A percentile compares a stretch with the other conserved stretches of the same genome.
Evolutionary conservation across 352 stramenopile species (phyloP).

Genomic region (Globisporangium solare): DNA sequence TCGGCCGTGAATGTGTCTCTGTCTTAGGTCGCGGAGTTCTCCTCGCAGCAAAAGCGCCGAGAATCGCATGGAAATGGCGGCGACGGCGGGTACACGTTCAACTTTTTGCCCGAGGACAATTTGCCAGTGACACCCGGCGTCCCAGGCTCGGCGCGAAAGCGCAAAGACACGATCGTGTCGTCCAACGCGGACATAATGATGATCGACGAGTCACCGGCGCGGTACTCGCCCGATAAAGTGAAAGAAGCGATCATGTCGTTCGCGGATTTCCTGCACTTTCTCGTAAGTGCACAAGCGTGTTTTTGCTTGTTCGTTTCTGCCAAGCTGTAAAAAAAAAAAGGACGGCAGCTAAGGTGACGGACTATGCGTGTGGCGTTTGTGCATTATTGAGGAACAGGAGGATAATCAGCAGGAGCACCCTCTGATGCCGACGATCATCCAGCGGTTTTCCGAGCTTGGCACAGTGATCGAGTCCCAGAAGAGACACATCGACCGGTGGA

Average conservation of each 20-base stretch:
- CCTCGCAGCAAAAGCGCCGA: conserved; percentile 22
- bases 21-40: conserved; percentile 20
- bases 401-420: conserved; percentile 65
- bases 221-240: conserved; percentile 69
- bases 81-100: conserved; percentile 44
- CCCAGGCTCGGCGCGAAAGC: conserved; percentile 23
- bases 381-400: conserved; percentile 65
- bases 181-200: conserved; percentile 15
- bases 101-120: conserved; percentile 40
- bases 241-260: conserved; percentile 80
- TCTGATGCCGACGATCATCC: conserved; percentile 77
- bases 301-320: not conserved
- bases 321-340: too few relatives aligned
- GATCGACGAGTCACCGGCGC: conserved; percentile 42
- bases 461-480: conserved; percentile 84
- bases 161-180: conserved; percentile 19
- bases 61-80: conserved; percentile 4
- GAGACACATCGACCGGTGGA: conserved; percentile 80
- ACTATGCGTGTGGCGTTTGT: conserved; percentile 4
- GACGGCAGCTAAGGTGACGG: too few relatives aligned
- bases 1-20: not conserved
- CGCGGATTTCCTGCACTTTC: conserved; percentile 76
- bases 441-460: conserved; percentile 69
- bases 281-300: conserved; percentile 40
- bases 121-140: conserved; percentile 15